Percentiles rank a stretch among this genome's conserved stretches.
Evolutionary conservation across 495 filamentous ascomycete genomes (phyloP).

Genomic region (Penicillium taxi): DNA sequence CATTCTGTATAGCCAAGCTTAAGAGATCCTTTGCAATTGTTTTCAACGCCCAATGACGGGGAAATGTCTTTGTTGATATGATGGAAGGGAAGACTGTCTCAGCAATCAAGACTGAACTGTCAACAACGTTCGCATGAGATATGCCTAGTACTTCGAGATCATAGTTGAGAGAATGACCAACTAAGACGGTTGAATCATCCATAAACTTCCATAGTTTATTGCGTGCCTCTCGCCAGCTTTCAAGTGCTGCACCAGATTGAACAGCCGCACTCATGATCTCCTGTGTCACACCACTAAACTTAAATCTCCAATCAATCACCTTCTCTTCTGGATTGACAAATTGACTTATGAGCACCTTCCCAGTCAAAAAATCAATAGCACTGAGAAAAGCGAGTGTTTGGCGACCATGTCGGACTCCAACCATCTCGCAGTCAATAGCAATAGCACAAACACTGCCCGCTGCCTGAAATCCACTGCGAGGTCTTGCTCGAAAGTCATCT

Average conservation of each 20-base stretch:
- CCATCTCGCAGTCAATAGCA: constrained; percentile 25
- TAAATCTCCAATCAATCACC: constrained; percentile 29
- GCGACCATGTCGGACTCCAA: constrained; percentile 4
- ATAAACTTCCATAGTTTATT: constrained; percentile 28
- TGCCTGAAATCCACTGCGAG: not conserved
- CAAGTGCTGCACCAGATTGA: constrained; percentile 18
- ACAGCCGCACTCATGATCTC: constrained; percentile 16
- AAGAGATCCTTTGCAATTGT: constrained; percentile 18
- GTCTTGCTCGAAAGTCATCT: constrained; percentile 1
- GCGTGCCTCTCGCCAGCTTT: constrained; percentile 31
- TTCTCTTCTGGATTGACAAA: constrained; percentile 22
- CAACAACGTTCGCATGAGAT: constrained; percentile 31
- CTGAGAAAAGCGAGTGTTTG: constrained; percentile 14
- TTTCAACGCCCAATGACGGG: constrained; percentile 17
- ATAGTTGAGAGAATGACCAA: constrained; percentile 35
- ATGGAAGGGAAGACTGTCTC: constrained; percentile 8
- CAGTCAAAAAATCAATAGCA: constrained; percentile 32
- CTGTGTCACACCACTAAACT: constrained; percentile 26
- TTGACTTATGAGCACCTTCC: constrained; percentile 30
- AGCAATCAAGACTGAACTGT: constrained; percentile 17
- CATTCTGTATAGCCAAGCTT: constrained; percentile 18
- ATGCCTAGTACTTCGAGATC: constrained; percentile 35
- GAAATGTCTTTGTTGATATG: not conserved
- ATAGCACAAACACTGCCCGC: constrained; percentile 11
- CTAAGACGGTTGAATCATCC: constrained; percentile 31